Evolutionary conservation across 768 basidiomycete species (phyloP).

Genomic region (Amanita fuliginea): DNA sequence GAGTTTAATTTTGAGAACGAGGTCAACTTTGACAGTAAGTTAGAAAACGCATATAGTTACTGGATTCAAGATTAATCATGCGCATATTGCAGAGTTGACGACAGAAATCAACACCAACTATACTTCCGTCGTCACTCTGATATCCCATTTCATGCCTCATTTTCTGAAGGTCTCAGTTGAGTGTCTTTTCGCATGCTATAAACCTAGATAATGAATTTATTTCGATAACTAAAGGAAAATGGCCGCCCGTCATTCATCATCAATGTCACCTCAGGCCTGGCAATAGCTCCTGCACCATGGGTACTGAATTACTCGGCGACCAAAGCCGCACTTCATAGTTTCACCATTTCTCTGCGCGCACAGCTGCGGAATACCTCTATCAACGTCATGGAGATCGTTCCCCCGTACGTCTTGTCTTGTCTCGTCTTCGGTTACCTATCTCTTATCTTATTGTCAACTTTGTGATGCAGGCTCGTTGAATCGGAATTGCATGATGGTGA

Average conservation of each 20-base stretch:
- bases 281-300: slow-evolving; percentile 28
- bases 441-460: no score
- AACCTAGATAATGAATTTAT: background rate
- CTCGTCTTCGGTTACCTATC: background rate
- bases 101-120: slow-evolving; percentile 47
- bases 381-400: slow-evolving; percentile 44
- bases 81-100: slow-evolving; percentile 25
- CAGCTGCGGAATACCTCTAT: slow-evolving; percentile 40
- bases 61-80: background rate
- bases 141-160: slow-evolving; percentile 41
- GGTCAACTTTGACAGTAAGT: slow-evolving; percentile 30
- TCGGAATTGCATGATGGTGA: slow-evolving; percentile 7
- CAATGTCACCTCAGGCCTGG: slow-evolving; percentile 43
- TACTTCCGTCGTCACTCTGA: slow-evolving; percentile 34
- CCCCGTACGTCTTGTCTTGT: slow-evolving; percentile 53
- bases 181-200: background rate
- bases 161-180: slow-evolving; percentile 41
- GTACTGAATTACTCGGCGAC: slow-evolving; percentile 43
- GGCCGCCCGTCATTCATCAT: slow-evolving; percentile 37
- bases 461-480: slow-evolving; percentile 5
- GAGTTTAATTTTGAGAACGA: slow-evolving; percentile 32
- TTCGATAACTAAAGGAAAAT: slow-evolving; percentile 20
- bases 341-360: slow-evolving; percentile 32
- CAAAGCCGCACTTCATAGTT: slow-evolving; percentile 47
- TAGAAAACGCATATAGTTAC: background rate